Evolutionary conservation across 2,329 filamentous ascomycete genomes (phyloP).

Genomic region (Beauveria varroae): DNA sequence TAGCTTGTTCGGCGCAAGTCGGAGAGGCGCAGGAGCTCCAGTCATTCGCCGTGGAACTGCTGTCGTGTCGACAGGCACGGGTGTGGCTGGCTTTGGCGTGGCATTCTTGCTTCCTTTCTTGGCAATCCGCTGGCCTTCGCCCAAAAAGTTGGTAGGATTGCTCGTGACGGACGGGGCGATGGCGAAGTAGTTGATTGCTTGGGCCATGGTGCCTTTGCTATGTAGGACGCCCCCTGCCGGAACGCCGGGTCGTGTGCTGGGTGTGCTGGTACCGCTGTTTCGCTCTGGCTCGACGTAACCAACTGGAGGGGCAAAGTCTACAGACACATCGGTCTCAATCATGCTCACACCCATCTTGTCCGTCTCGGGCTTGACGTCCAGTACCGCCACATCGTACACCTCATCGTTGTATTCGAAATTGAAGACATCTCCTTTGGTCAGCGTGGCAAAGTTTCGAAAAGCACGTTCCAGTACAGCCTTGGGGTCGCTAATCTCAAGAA

Average conservation of each 20-base stretch:
- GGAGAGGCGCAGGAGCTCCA: constrained; percentile 79
- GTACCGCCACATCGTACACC: constrained; percentile 83
- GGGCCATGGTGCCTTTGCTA: constrained; percentile 87
- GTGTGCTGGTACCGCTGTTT: constrained; percentile 77
- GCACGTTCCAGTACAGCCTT: constrained; percentile 96
- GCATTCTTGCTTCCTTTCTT: constrained; percentile 69
- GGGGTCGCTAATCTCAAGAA: constrained; percentile 94
- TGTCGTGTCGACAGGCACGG: constrained; percentile 39
- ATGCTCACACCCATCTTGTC: constrained; percentile 85
- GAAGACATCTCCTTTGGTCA: constrained; percentile 91
- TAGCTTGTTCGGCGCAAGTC: constrained; percentile 79
- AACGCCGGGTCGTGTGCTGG: constrained; percentile 57
- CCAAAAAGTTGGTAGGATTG: constrained; percentile 69
- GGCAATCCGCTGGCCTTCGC: constrained; percentile 74
- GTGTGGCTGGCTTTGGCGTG: constrained; percentile 62
- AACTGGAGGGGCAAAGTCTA: constrained; percentile 90
- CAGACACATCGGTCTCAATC: constrained; percentile 91
- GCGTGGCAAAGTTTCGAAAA: constrained; percentile 89
- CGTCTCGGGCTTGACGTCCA: constrained; percentile 84
- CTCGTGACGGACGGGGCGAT: constrained; percentile 74
- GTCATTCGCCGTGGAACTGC: constrained; percentile 37
- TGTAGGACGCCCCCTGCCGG: constrained; percentile 70
- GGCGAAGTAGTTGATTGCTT: constrained; percentile 91
- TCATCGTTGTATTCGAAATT: constrained; percentile 96
- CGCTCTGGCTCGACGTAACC: constrained; percentile 86